Conservation (phyloP, 73 alveolate genomes). For the Halteria grandinella region DNA sequence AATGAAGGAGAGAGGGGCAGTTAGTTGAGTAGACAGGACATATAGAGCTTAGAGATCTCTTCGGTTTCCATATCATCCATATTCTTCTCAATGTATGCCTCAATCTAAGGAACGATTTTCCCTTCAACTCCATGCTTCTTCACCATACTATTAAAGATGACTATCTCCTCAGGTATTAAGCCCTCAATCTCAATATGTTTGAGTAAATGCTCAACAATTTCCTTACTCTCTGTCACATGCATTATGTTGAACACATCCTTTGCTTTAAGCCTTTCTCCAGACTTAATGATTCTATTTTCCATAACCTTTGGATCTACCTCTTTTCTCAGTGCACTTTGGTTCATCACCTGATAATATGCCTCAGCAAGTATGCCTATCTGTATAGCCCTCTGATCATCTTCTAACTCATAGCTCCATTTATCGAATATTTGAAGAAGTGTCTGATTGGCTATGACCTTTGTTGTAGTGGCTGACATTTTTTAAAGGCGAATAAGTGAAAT, state of each 20-base stretch:
- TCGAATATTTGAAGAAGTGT: not conserved
- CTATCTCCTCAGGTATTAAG: conserved; percentile 16
- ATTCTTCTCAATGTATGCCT: not conserved
- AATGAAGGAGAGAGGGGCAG: not conserved
- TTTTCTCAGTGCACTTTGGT: not conserved
- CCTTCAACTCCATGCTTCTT: not conserved
- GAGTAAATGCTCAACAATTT: not conserved
- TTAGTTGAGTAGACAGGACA: not conserved
- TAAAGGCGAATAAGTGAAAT: not conserved
- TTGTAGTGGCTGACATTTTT: not conserved
- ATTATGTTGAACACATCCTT: conserved; percentile 19
- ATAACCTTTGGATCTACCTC: not conserved
- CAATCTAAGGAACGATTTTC: not conserved
- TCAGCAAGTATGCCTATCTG: not conserved
- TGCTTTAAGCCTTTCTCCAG: not conserved
- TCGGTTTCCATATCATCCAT: conserved; percentile 9
- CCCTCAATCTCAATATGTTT: not conserved
- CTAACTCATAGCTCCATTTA: not conserved
- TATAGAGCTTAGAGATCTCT: conserved; percentile 15
- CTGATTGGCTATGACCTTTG: conserved; percentile 9
- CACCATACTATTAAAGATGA: not conserved
- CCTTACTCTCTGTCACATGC: not conserved
- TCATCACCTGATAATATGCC: not conserved
- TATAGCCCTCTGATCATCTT: not conserved
- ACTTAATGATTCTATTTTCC: not conserved